phyloP scores from a whole-genome alignment of 2,329 filamentous ascomycete species.

The Fusarium albosuccineum region DNA sequence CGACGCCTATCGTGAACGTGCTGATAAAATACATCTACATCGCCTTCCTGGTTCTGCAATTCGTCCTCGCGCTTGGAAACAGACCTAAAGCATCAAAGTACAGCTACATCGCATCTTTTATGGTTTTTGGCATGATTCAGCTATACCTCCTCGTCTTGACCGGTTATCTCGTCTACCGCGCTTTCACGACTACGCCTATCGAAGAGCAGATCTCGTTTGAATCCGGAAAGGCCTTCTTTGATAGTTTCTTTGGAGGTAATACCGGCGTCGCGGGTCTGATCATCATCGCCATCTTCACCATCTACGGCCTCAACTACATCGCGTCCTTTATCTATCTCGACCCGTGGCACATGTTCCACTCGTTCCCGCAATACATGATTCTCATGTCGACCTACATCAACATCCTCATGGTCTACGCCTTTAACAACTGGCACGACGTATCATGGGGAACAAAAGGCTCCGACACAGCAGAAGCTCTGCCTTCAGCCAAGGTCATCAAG shows the following conservation, averaged over 20 bases:
- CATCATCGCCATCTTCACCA: constrained; percentile 41
- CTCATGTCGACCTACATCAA: constrained; percentile 47
- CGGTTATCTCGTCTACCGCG: constrained; percentile 42
- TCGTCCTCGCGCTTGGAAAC: constrained; percentile 43
- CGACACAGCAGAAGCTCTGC: constrained; percentile 36
- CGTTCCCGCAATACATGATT: constrained; percentile 43
- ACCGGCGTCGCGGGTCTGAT: constrained; percentile 42
- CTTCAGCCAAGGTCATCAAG: constrained; percentile 40
- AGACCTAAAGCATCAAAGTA: constrained; percentile 43
- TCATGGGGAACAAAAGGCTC: constrained; percentile 45
- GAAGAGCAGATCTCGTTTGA: constrained; percentile 41
- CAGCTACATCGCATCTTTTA: constrained; percentile 42
- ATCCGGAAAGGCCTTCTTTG: constrained; percentile 35
- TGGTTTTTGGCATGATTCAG: constrained; percentile 43
- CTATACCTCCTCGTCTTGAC: constrained; percentile 41
- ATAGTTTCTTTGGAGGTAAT: constrained; percentile 41
- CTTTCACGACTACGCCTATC: constrained; percentile 35
- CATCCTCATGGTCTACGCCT: constrained; percentile 45
- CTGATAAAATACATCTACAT: constrained; percentile 43
- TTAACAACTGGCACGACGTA: constrained; percentile 45
- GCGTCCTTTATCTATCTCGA: constrained; percentile 44
- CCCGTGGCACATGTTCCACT: constrained; percentile 47
- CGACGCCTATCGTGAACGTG: constrained; percentile 41
- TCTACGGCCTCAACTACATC: constrained; percentile 44
- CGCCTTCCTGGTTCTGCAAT: constrained; percentile 41